These are phyloP conservation scores for Solanum boliviense DNA, from an alignment of 257 asterid genomes.

Conservation along the genomic window DNA sequence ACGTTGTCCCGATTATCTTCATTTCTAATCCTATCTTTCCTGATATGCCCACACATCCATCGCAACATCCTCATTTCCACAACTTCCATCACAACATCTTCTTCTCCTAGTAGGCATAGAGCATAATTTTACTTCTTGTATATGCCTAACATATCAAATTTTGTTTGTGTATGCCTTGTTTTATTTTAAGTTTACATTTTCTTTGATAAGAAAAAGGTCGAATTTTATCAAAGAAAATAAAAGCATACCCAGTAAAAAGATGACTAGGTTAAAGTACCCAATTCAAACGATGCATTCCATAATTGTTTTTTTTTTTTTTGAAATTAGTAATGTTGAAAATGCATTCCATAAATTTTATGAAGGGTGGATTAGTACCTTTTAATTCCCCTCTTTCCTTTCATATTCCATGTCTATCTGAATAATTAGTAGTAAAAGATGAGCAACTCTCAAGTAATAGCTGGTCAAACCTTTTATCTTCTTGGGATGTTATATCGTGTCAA, in stretches of 20 bases:
- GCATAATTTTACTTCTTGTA: not conserved
- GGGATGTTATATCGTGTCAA: not conserved
- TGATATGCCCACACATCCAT: not conserved
- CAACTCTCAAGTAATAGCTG: not conserved
- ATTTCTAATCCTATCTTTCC: not conserved
- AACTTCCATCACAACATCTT: not conserved
- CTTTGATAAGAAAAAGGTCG: not conserved
- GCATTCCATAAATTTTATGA: not conserved
- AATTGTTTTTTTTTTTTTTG: too few species aligned
- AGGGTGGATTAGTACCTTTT: not conserved
- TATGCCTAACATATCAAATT: not conserved
- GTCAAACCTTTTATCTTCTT: not conserved
- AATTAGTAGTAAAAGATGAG: not conserved
- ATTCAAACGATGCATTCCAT: not conserved
- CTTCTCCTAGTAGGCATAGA: not conserved
- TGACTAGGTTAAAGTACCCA: not conserved
- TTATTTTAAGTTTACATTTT: not conserved
- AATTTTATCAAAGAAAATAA: not conserved
- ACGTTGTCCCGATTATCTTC: not conserved
- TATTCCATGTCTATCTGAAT: not conserved
- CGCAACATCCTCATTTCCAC: not conserved
- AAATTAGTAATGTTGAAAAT: not conserved
- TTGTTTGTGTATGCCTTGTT: not conserved
- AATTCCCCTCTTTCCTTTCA: not conserved
- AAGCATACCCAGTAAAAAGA: not conserved